A percentile compares a stretch with the other conserved stretches of the same genome.
phyloP scores from a whole-genome alignment of 2,329 filamentous ascomycete genomes.

The Nannizzia gypsea region DNA sequence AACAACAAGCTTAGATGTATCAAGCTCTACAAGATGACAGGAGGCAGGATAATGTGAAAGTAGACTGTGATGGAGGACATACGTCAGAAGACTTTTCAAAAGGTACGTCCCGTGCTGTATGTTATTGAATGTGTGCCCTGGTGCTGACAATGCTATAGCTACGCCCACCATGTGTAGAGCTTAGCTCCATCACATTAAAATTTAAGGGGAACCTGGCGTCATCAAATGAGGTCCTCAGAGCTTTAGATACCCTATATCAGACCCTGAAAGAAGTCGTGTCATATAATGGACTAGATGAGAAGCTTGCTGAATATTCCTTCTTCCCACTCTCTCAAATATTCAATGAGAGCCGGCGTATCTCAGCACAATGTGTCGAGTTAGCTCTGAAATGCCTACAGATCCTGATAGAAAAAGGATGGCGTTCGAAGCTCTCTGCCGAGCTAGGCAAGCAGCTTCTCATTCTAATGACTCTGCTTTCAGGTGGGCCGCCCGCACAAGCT shows the following conservation, averaged over 20 bases:
- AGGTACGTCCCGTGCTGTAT: slow-evolving; percentile 21
- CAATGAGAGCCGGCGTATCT: slow-evolving; percentile 58
- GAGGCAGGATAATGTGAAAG: neutral
- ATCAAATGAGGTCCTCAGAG: slow-evolving; percentile 36
- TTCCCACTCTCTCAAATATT: slow-evolving; percentile 85
- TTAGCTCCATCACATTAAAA: slow-evolving; percentile 43
- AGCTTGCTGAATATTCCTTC: slow-evolving; percentile 87
- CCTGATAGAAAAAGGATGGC: slow-evolving; percentile 71
- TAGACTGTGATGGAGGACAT: slow-evolving; percentile 19
- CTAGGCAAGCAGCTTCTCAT: slow-evolving; percentile 77
- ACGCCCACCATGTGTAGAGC: slow-evolving; percentile 46
- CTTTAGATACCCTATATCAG: slow-evolving; percentile 35
- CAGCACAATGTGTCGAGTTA: slow-evolving; percentile 58
- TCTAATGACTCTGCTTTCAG: slow-evolving; percentile 68
- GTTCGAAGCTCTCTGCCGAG: slow-evolving; percentile 53
- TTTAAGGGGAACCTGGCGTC: slow-evolving; percentile 38
- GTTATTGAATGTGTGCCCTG: neutral
- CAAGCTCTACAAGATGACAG: neutral
- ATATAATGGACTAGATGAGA: slow-evolving; percentile 52
- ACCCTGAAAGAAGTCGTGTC: slow-evolving; percentile 30
- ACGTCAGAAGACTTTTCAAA: slow-evolving; percentile 32
- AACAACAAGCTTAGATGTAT: too few relatives aligned
- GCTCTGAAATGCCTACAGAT: slow-evolving; percentile 63
- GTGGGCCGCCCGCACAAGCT: slow-evolving; percentile 51
- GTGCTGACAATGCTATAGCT: slow-evolving; percentile 31